Base-by-base conservation (phyloP, 306 rosid genomes). In the Gastrolobium bilobum region DNA sequence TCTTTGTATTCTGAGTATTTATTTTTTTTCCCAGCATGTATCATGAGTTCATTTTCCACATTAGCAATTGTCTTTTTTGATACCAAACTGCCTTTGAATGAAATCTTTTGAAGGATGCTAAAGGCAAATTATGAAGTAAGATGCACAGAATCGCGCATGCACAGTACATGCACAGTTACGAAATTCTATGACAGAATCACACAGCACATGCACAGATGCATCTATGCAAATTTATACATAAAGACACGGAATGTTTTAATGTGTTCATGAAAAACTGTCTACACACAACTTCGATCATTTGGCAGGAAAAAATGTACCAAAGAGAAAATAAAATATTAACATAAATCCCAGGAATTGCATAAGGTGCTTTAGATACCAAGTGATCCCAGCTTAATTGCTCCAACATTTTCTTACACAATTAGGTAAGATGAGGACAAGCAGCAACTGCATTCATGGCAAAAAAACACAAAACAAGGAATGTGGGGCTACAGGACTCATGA, bases 151-250 rank as follows among this genome's bases (percentile, higher is more conserved):
- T 20, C 26, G 26, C 1, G 26, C 26, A 20, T 72, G 31, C 78
- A 29, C 2, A 7, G 30, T 56, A n/a, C 29, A 73, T 42, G 68
- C 15, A n/a, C 7, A 43, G 15, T 20, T 30, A 58, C 5, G 1
- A 30, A 73, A 56, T 73, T 54, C 10, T 9, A 56, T 72, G 67
- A 56, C 52, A 39, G 26, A 71, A 71, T 54, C 65, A 15, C 15
- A 14, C 38, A 15, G 38, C 76, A 70, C n/a, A 33, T 7, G 46
- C 11, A 31, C 44, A 10, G 13, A 6, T 47, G 59, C 33, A 43
- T 29, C 39, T 2, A 68, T 47, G 31, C 57, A 29, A 68, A 47
- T 68, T 68, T 35, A 20, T 20, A 20, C 26, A 20, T 20, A 20
- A 20, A 20, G 2, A 15, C 31, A 53, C 4, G 33, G 59, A 10